phyloP scores from a whole-genome alignment of 345 rosid species.

The Acer negundo region DNA sequence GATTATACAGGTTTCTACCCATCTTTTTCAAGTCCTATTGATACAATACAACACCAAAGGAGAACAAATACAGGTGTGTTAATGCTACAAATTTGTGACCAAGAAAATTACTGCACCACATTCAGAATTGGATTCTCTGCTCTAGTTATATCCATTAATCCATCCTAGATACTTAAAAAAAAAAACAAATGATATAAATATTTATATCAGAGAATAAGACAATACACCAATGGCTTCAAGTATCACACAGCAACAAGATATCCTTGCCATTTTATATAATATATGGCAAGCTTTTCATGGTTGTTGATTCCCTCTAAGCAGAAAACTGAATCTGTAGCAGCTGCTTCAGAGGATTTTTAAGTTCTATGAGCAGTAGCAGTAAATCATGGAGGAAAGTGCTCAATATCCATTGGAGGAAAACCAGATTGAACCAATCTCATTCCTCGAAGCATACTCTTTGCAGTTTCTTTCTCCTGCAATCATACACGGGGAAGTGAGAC shows the following conservation, averaged over 20 bases:
- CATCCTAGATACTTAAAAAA: background rate
- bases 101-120: background rate
- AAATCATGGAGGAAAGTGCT: constrained; percentile 67
- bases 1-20: constrained; percentile 6
- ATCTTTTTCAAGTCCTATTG: background rate
- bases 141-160: background rate
- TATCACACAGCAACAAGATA: constrained; percentile 3
- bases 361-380: constrained; percentile 1
- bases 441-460: constrained; percentile 79
- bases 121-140: background rate
- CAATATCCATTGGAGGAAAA: constrained; percentile 72
- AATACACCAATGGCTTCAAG: constrained; percentile 4
- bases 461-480: constrained; percentile 85
- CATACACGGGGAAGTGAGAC: constrained; percentile 20
- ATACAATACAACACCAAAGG: constrained; percentile 7
- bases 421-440: constrained; percentile 61
- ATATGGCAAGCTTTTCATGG: constrained; percentile 5
- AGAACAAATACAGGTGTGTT: background rate
- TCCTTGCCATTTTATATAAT: background rate
- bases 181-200: background rate
- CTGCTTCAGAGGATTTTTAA: background rate
- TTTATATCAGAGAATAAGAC: background rate
- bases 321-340: background rate
- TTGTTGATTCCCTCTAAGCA: constrained; percentile 7
- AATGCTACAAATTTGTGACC: constrained; percentile 9